Evolutionary conservation across 2,329 filamentous ascomycete genomes (phyloP), one percentile per base, ranked within the genome.

Genomic region (Scedosporium apiospermum): DNA sequence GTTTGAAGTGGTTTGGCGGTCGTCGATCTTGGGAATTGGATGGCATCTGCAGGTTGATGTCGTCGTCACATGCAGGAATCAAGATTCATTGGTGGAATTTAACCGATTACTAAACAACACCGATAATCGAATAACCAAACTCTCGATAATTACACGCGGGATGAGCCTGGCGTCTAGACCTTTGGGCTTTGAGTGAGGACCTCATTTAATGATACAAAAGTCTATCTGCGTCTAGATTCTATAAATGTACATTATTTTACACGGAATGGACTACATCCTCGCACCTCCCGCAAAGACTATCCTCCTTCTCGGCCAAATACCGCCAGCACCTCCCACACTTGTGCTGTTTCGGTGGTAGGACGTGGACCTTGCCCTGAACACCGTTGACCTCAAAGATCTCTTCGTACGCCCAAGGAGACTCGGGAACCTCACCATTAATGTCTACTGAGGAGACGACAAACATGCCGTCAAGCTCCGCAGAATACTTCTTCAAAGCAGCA

Each of bases 271-370:
- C 81, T 42, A 88, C 84, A 12, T 84, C 81, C 34, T 87, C 85
- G 72, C 93, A 98, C 70, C 91, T 80, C 58, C 74, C 75, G 73
- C 93, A 98, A 18, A 96, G 76, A 46, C 77, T 73, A 18, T 89
- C 85, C 67, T 88, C 81, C 58, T 75, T 75, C n/a, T 82, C 78
- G n/a, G 89, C 87, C 26, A 89, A 81, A 73, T 91, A 96, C 65
- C 89, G 85, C 95, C 95, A 99, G 76, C 95, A 99, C 60, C 95
- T 81, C 0, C 84, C 81, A 72, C 95, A 99, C 74, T 98, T 99
- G 57, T 80, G 75, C 12, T 79, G 69, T 67, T 68, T 72, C 1
- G 83, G 83, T 63, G 83, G 80, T 60, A 80, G 67, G 23, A 81
- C 78, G 66, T 76, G 74, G 23, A 78, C 79, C 34, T 67, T 74